Percentiles rank a stretch among this genome's conserved stretches.
Evolutionary conservation across 352 stramenopile species (phyloP).

Genomic region (Pythium dissimile): DNA sequence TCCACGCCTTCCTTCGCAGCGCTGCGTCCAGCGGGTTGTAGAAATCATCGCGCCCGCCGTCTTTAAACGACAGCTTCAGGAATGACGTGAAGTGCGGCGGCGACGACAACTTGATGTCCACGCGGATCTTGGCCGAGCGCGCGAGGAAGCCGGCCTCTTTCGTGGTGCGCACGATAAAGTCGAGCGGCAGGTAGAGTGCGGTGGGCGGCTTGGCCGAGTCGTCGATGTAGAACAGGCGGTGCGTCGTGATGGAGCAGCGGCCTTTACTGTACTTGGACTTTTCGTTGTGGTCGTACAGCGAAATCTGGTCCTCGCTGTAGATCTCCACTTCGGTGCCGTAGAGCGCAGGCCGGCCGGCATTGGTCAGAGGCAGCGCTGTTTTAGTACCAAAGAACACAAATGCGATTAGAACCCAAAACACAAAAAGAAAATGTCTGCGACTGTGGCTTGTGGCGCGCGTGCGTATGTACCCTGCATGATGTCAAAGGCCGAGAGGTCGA

Average conservation of each 20-base stretch:
- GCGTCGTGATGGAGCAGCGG: constrained; percentile 77
- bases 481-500: constrained; percentile 49
- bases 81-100: constrained; percentile 48
- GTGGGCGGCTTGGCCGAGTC: constrained; percentile 43
- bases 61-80: constrained; percentile 87
- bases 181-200: constrained; percentile 66
- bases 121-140: constrained; percentile 78
- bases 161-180: constrained; percentile 63
- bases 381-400: background rate
- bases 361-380: constrained; percentile 64
- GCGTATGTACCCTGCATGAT: constrained; percentile 67
- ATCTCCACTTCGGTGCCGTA: constrained; percentile 85
- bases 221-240: constrained; percentile 83
- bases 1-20: constrained; percentile 67
- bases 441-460: no score
- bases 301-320: constrained; percentile 83
- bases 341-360: constrained; percentile 63
- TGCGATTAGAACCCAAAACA: background rate
- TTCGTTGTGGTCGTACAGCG: constrained; percentile 74
- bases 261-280: constrained; percentile 72
- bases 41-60: constrained; percentile 81
- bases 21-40: constrained; percentile 69
- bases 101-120: constrained; percentile 52
- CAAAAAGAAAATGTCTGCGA: background rate
- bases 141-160: constrained; percentile 84